Percentiles rank a stretch among this genome's conserved stretches.
These are phyloP conservation scores for Halophytophthora batemanensis DNA, from an alignment of 352 stramenopile species.

Conservation along the genomic window DNA sequence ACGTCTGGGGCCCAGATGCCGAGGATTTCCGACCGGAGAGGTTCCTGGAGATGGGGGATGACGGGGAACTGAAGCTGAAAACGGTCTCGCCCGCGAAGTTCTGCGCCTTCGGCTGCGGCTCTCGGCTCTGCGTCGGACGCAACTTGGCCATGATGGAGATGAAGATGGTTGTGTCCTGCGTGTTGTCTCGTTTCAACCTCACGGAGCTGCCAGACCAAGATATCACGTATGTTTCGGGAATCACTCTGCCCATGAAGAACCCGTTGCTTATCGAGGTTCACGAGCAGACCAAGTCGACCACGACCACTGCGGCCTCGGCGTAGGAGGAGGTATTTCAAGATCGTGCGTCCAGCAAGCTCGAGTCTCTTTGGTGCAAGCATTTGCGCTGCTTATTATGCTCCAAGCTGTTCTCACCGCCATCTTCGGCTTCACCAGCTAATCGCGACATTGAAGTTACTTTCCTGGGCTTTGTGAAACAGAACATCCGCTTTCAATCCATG, in stretches of 20 bases:
- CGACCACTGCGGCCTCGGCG: no score
- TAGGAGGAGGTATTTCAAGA: no score
- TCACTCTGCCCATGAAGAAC: slow-evolving; percentile 1
- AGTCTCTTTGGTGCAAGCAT: no score
- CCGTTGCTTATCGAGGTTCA: slow-evolving; percentile 7
- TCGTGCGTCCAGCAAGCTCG: no score
- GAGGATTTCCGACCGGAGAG: slow-evolving; percentile 27
- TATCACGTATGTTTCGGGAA: neutral
- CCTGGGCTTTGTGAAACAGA: no score
- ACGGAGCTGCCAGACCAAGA: neutral
- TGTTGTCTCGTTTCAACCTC: slow-evolving; percentile 1
- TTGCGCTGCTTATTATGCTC: no score
- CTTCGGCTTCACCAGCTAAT: no score
- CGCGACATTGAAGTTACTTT: no score
- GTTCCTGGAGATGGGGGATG: slow-evolving; percentile 19
- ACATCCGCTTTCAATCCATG: no score
- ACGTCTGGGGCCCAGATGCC: slow-evolving; percentile 32
- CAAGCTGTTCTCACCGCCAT: no score
- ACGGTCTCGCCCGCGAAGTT: slow-evolving; percentile 1
- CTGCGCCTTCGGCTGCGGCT: neutral
- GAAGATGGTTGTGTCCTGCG: slow-evolving; percentile 5
- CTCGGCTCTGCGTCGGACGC: neutral
- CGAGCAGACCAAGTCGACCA: no score
- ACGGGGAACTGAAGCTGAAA: neutral
- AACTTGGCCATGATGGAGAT: slow-evolving; percentile 1